Base-by-base conservation (phyloP, 257 asterid genomes). In the Ophiorrhiza pumila region DNA sequence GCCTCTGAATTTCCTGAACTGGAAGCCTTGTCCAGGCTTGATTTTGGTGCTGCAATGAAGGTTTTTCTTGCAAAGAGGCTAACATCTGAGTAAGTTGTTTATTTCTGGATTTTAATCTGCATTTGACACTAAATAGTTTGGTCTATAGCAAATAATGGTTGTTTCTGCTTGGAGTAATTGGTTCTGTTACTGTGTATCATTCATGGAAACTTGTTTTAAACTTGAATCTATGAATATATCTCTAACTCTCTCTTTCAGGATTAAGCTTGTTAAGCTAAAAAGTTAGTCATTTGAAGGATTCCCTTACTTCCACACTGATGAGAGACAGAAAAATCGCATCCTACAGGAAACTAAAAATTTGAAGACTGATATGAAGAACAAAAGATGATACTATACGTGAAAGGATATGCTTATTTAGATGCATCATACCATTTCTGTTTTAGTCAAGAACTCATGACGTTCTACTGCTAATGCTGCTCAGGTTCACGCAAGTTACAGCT, bases 31-130 rank as follows among this genome's bases (percentile, higher is more conserved):
- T 91, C 95, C 55, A 87, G 90, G 85, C 99, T 94, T 27, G 98
- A 94, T 82, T 84, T 94, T 82, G 92, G 96, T 88, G 96, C 87
- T 25, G 99, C 98, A 55, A 83, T 90, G 92, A 94, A 94, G 81
- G 92, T 91, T 82, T 94, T 94, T 82, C 90, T 94, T 22, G 98
- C 98, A 74, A 94, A 87, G 87, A 81, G 91, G 81, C 89, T 94
- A 63, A 88, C 97, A 69, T 88, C 99, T 18, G 99, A 94, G 99
- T 94, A 84, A 86, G 96, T 69, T n/a, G 6, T 49, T 42, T 45
- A 12, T 20, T 20, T n/a, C n/a, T n/a, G n/a, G n/a, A n/a, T n/a
- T n/a, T n/a, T n/a, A n/a, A n/a, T n/a, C n/a, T n/a, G n/a, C n/a
- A n/a, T n/a, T 49, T 68, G n/a, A 15, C 22, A 29, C n/a, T 58